Evolutionary conservation across 306 rosid species (phyloP).

Genomic region (Rosa chinensis): DNA sequence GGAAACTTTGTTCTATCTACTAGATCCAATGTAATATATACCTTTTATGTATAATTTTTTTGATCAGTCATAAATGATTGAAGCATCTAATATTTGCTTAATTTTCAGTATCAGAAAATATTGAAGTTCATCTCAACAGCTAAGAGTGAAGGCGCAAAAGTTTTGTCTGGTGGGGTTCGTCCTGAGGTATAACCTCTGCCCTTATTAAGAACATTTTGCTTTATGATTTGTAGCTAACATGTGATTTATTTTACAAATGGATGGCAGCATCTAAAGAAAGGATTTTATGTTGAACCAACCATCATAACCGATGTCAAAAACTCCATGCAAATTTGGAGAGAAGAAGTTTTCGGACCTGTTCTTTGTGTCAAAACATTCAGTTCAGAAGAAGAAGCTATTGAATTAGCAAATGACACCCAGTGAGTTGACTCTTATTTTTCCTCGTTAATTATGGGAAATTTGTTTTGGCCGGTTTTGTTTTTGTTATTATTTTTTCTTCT

Average conservation of each 20-base stretch:
- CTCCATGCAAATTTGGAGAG: constrained; percentile 97
- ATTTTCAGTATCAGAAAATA: constrained; percentile 76
- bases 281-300: constrained; percentile 81
- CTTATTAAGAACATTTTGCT: constrained; percentile 3
- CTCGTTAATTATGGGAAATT: background rate
- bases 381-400: constrained; percentile 89
- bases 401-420: constrained; percentile 83
- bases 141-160: constrained; percentile 86
- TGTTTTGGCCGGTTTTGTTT: background rate
- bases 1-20: constrained; percentile 13
- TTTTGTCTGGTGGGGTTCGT: constrained; percentile 84
- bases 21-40: constrained; percentile 2
- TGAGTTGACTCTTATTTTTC: constrained; percentile 36
- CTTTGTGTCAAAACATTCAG: constrained; percentile 90
- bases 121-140: constrained; percentile 82
- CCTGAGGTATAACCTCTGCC: constrained; percentile 67
- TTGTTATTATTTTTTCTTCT: background rate
- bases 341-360: constrained; percentile 96
- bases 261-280: constrained; percentile 86
- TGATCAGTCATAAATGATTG: constrained; percentile 12
- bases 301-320: constrained; percentile 73
- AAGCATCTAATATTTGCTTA: constrained; percentile 37
- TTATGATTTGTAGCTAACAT: constrained; percentile 15
- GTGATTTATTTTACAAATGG: constrained; percentile 13
- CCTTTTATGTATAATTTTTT: background rate